phyloP scores from a whole-genome alignment of 495 filamentous ascomycete genomes.

The Hyaloscypha variabilis region DNA sequence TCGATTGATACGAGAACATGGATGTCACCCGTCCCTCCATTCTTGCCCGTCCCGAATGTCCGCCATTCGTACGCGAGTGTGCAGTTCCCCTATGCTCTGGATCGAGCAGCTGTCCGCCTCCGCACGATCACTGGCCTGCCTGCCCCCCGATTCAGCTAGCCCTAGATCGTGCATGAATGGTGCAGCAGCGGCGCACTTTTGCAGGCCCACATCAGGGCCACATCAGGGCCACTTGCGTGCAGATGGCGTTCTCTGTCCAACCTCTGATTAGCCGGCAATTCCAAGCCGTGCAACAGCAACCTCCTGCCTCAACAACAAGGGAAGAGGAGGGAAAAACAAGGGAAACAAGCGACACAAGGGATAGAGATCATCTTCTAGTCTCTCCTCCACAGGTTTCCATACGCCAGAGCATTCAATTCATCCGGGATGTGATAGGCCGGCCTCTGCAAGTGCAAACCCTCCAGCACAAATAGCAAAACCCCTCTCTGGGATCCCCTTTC shows the following conservation, averaged over 20 bases:
- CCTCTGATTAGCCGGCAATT: conserved; percentile 7
- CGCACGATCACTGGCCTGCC: neutral
- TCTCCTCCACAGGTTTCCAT: neutral
- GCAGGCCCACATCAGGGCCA: neutral
- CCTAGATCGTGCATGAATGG: neutral
- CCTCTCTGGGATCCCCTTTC: neutral
- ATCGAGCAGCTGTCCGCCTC: neutral
- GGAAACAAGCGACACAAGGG: too few species aligned
- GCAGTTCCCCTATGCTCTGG: neutral
- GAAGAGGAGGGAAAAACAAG: too few species aligned
- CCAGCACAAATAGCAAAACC: neutral
- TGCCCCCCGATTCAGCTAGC: neutral
- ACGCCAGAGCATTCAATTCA: neutral
- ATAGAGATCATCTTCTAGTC: neutral
- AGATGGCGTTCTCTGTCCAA: conserved; percentile 2
- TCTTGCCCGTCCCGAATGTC: too few species aligned
- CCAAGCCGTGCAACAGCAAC: neutral
- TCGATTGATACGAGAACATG: too few species aligned
- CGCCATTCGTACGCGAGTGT: neutral
- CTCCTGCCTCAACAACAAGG: conserved; percentile 4
- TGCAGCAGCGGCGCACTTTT: neutral
- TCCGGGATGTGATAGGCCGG: conserved; percentile 1
- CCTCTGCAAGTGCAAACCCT: neutral
- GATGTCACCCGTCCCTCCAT: too few species aligned
- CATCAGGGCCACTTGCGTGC: conserved; percentile 9